These are phyloP conservation scores for Polyporus tsugae DNA, from an alignment of 1,284 basidiomycete species.

Conservation along the genomic window DNA sequence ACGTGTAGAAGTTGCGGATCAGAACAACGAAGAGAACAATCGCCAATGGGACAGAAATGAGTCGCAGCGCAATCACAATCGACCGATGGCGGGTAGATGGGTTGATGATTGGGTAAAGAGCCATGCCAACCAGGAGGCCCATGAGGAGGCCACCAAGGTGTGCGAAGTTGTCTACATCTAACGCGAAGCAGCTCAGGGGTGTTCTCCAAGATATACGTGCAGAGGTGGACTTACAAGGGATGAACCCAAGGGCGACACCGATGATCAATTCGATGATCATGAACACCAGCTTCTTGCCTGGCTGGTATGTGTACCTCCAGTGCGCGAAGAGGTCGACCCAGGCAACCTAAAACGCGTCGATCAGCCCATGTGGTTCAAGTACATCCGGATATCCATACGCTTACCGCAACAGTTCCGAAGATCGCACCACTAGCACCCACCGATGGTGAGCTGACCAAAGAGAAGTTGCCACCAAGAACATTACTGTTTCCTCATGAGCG, in stretches of 20 bases:
- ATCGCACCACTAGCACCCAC: constrained; percentile 94
- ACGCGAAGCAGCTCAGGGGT: constrained; percentile 18
- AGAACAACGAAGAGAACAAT: constrained; percentile 87
- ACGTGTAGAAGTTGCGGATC: constrained; percentile 89
- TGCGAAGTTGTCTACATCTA: constrained; percentile 83
- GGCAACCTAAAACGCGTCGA: constrained; percentile 55
- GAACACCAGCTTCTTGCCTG: constrained; percentile 79
- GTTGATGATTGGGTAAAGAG: constrained; percentile 92
- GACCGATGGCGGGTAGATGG: constrained; percentile 75
- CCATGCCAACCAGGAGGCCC: constrained; percentile 84
- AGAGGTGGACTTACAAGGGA: constrained; percentile 63
- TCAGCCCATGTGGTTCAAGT: neutral
- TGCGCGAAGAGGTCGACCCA: constrained; percentile 93
- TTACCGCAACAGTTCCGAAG: constrained; percentile 89
- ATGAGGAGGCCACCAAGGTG: constrained; percentile 85
- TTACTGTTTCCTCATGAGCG: constrained; percentile 55
- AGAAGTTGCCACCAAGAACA: constrained; percentile 90
- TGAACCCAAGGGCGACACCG: constrained; percentile 88
- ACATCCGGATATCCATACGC: constrained; percentile 26
- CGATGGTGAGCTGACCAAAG: constrained; percentile 90
- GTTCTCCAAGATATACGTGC: constrained; percentile 11
- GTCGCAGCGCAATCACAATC: constrained; percentile 80
- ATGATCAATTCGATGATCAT: constrained; percentile 87
- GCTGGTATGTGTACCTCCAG: constrained; percentile 88
- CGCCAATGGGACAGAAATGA: constrained; percentile 77